Percentiles rank a stretch among this genome's conserved stretches.
Conservation (phyloP, 2,329 filamentous ascomycete species). For the Sporothrix phasma region DNA sequence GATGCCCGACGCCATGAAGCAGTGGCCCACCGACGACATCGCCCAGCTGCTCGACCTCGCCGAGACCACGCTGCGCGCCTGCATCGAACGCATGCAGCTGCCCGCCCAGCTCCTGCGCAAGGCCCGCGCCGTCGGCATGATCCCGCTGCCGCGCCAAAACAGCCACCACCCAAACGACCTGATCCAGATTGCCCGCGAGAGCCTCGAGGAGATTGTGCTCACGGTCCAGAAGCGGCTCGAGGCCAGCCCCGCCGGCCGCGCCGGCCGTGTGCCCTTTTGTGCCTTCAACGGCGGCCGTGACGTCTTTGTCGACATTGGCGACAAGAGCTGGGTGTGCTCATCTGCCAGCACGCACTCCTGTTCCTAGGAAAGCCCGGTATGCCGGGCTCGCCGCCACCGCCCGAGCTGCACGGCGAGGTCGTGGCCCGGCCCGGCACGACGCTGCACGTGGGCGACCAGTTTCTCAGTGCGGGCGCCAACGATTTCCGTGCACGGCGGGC, state of each 20-base stretch:
- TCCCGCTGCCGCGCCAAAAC: slow-evolving; percentile 34
- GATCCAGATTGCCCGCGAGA: slow-evolving; percentile 66
- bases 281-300: slow-evolving; percentile 97
- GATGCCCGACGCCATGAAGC: slow-evolving; percentile 68
- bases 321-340: slow-evolving; percentile 91
- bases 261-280: slow-evolving; percentile 66
- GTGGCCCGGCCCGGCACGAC: slow-evolving; percentile 35
- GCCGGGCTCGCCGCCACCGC: slow-evolving; percentile 21
- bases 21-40: slow-evolving; percentile 71
- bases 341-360: slow-evolving; percentile 53
- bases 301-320: slow-evolving; percentile 96
- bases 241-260: slow-evolving; percentile 56
- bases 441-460: slow-evolving; percentile 93
- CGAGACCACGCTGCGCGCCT: slow-evolving; percentile 73
- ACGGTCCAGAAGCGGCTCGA: slow-evolving; percentile 90
- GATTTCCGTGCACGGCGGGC: slow-evolving; percentile 92
- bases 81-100: slow-evolving; percentile 67
- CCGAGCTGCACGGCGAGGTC: not conserved
- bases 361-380: slow-evolving; percentile 42
- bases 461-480: slow-evolving; percentile 87
- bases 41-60: slow-evolving; percentile 76
- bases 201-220: slow-evolving; percentile 89
- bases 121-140: slow-evolving; percentile 73
- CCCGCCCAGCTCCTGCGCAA: slow-evolving; percentile 77
- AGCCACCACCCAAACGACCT: not conserved